These are phyloP conservation scores for Daucus carota DNA, from an alignment of 129 eudicot genomes.

Conservation along the genomic window DH1_v3.0 NC_030382.2:28300001-28300500, in stretches of 20 bases:
- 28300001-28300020: slow-evolving; percentile 5
- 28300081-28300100: neutral
- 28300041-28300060: neutral
- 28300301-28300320: slow-evolving; percentile 89
- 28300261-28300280: slow-evolving; percentile 86
- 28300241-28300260: slow-evolving; percentile 82
- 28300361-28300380: slow-evolving; percentile 95
- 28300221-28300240: slow-evolving; percentile 69
- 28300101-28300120: neutral
- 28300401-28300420: slow-evolving; percentile 62
- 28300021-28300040: neutral
- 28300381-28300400: slow-evolving; percentile 82
- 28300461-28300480: neutral
- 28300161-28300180: neutral
- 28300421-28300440: slow-evolving; percentile 53
- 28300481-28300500: neutral
- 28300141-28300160: neutral
- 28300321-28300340: slow-evolving; percentile 80
- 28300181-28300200: neutral
- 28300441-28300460: slow-evolving; percentile 96
- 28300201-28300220: neutral
- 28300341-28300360: slow-evolving; percentile 91
- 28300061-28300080: neutral
- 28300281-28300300: slow-evolving; percentile 98
- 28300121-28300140: neutral